phyloP scores from a whole-genome alignment of 1,139 yeast species.

The Suhomyces atakaporum region DNA sequence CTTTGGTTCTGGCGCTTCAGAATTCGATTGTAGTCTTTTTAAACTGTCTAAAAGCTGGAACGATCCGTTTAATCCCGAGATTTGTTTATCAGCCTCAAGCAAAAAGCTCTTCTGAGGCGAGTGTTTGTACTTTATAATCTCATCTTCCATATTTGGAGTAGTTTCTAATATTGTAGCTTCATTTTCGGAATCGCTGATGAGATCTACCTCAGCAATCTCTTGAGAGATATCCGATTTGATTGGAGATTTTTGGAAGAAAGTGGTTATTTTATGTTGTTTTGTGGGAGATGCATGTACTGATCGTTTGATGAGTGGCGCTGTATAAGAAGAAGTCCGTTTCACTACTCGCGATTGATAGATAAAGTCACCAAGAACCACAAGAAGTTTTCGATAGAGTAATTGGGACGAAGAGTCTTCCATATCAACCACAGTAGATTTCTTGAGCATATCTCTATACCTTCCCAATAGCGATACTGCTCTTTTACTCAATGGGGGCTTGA shows the following conservation, averaged over 20 bases:
- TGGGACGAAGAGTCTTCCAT: slow-evolving; percentile 6
- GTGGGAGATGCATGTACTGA: slow-evolving; percentile 11
- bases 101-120: slow-evolving; percentile 7
- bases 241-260: slow-evolving; percentile 15
- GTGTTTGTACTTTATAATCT: slow-evolving; percentile 19
- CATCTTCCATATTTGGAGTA: slow-evolving; percentile 21
- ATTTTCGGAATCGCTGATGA: slow-evolving; percentile 33
- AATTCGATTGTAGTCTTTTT: slow-evolving; percentile 1
- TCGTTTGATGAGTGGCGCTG: slow-evolving; percentile 12
- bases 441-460: slow-evolving; percentile 14
- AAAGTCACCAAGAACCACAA: slow-evolving; percentile 14
- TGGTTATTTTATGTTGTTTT: slow-evolving; percentile 15
- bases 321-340: slow-evolving; percentile 4
- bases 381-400: slow-evolving; percentile 8
- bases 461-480: slow-evolving; percentile 23
- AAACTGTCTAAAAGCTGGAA: slow-evolving; percentile 16
- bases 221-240: slow-evolving; percentile 1
- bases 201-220: slow-evolving; percentile 13
- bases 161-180: slow-evolving; percentile 16
- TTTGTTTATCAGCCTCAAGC: slow-evolving; percentile 11
- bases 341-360: slow-evolving; percentile 13
- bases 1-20: neutral
- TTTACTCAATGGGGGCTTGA: slow-evolving; percentile 25
- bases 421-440: neutral
- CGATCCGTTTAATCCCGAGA: slow-evolving; percentile 21